phyloP scores from a whole-genome alignment of 2,329 filamentous ascomycete species.

The Cryphonectria japonica region DNA sequence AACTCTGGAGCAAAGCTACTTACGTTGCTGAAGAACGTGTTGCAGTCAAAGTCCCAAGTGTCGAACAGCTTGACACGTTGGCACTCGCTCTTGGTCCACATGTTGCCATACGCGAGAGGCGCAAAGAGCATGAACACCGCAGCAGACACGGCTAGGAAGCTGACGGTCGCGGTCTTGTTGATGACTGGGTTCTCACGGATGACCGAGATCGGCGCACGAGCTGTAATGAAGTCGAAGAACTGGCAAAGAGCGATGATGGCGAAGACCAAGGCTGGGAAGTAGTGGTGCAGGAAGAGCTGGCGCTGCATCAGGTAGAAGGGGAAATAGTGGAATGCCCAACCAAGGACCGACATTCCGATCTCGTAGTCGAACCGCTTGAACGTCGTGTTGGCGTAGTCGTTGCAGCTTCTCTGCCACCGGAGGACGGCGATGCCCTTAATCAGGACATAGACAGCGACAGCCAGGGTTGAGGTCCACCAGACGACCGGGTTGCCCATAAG shows the following conservation, averaged over 20 bases:
- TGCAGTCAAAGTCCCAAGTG: constrained; percentile 98
- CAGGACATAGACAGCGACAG: constrained; percentile 74
- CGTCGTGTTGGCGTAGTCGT: constrained; percentile 77
- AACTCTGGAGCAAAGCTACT: constrained; percentile 52
- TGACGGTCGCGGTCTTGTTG: constrained; percentile 73
- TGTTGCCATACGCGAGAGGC: constrained; percentile 88
- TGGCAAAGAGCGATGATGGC: constrained; percentile 88
- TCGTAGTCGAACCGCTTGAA: constrained; percentile 99
- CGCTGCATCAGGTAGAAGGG: constrained; percentile 98
- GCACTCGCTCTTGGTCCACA: constrained; percentile 91
- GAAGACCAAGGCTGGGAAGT: constrained; percentile 96
- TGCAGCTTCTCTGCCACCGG: constrained; percentile 91
- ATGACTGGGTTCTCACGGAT: constrained; percentile 71
- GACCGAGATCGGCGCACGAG: constrained; percentile 70
- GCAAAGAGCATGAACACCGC: constrained; percentile 83
- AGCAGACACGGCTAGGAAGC: constrained; percentile 75
- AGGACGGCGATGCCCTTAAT: constrained; percentile 90
- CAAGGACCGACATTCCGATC: constrained; percentile 84
- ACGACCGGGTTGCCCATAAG: constrained; percentile 92
- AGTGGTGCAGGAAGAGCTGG: constrained; percentile 97
- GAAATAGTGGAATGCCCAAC: constrained; percentile 98
- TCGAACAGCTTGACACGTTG: constrained; percentile 82
- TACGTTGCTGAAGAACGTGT: constrained; percentile 85
- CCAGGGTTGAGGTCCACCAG: constrained; percentile 87
- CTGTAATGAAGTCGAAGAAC: constrained; percentile 81